phyloP scores from a whole-genome alignment of 352 stramenopile genomes.

The Pilasporangium apinafurcum region DNA sequence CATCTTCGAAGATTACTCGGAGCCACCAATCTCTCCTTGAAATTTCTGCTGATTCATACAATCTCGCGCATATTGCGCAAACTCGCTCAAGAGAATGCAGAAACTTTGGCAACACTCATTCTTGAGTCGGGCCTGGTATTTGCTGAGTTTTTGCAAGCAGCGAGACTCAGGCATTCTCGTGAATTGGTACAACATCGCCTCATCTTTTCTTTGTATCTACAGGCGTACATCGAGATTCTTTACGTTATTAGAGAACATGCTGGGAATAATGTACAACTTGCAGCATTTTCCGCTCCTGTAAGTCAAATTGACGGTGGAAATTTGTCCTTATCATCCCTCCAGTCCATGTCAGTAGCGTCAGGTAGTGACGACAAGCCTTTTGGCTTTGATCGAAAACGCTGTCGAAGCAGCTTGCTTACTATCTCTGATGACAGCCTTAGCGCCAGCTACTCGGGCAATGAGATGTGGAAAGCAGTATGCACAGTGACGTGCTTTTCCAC shows the following conservation, averaged over 20 bases:
- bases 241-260: too few relatives aligned
- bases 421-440: constrained; percentile 64
- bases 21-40: constrained; percentile 60
- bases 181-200: constrained; percentile 55
- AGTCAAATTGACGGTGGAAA: too few relatives aligned
- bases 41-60: constrained; percentile 40
- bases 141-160: constrained; percentile 37
- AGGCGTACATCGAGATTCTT: constrained; percentile 59
- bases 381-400: constrained; percentile 60
- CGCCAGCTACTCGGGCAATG: constrained; percentile 69
- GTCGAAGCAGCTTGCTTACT: constrained; percentile 44
- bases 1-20: too few relatives aligned
- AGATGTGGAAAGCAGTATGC: constrained; percentile 88
- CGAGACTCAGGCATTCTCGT: constrained; percentile 35
- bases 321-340: not conserved
- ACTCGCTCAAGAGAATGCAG: not conserved
- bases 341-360: not conserved
- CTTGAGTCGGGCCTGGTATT: constrained; percentile 9
- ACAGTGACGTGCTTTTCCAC: constrained; percentile 58
- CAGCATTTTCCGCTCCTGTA: not conserved
- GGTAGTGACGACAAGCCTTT: too few relatives aligned
- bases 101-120: constrained; percentile 3
- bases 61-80: constrained; percentile 36
- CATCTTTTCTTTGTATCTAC: constrained; percentile 67
- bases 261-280: not conserved